Evolutionary conservation across 345 rosid species (phyloP).

Genomic region (Cardiospermum halicacabum): DNA sequence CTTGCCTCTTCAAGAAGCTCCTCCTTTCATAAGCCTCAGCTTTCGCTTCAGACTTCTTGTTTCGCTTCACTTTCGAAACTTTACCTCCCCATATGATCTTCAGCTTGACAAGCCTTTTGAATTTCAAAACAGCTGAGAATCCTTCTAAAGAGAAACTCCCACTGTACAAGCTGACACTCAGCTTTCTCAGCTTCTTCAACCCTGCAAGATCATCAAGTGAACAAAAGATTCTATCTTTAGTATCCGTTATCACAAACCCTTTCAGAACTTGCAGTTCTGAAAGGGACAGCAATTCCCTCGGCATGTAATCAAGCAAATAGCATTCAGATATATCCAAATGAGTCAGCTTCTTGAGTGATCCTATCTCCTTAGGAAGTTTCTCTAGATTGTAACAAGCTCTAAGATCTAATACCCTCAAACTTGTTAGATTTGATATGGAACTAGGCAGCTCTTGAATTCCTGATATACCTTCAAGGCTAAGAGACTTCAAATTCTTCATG

Average conservation of each 20-base stretch:
- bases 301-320: constrained; percentile 33
- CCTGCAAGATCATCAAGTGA: constrained; percentile 12
- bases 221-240: background rate
- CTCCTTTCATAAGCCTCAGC: background rate
- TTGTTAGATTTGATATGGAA: constrained; percentile 13
- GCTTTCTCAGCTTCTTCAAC: constrained; percentile 19
- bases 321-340: constrained; percentile 35
- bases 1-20: background rate
- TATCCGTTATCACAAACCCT: constrained; percentile 28
- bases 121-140: background rate
- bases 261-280: constrained; percentile 25
- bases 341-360: constrained; percentile 19
- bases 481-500: constrained; percentile 23
- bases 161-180: constrained; percentile 29
- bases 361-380: constrained; percentile 27
- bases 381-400: constrained; percentile 36
- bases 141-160: background rate
- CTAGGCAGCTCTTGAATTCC: constrained; percentile 26
- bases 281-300: constrained; percentile 23
- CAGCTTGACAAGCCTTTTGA: background rate
- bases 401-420: constrained; percentile 32
- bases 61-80: too few species aligned
- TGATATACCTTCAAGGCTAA: constrained; percentile 41
- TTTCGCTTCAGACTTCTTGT: too few species aligned
- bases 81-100: background rate